These are phyloP conservation scores for Globisporangium barbulae DNA, from an alignment of 352 stramenopile genomes.

Conservation along the genomic window DNA sequence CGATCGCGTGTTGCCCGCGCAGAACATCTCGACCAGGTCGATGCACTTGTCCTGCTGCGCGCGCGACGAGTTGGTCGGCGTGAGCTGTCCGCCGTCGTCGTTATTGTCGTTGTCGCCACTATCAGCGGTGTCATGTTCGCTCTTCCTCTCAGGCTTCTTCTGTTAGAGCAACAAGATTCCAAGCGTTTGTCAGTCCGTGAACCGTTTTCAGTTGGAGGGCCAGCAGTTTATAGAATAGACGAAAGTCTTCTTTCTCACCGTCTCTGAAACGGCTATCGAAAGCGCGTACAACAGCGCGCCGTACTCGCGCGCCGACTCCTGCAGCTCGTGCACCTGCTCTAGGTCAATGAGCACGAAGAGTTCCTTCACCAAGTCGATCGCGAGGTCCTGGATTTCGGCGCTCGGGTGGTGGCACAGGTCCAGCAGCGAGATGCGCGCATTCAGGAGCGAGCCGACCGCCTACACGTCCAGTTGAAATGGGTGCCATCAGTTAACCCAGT, in stretches of 20 bases:
- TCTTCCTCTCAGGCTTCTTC: conserved; percentile 8
- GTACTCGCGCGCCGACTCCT: conserved; percentile 76
- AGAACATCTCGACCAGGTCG: conserved; percentile 81
- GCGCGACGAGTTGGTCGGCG: conserved; percentile 34
- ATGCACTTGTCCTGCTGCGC: conserved; percentile 47
- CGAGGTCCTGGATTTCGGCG: conserved; percentile 40
- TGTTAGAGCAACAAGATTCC: not conserved
- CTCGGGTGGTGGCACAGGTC: conserved; percentile 59
- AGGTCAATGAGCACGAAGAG: conserved; percentile 71
- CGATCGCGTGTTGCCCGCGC: conserved; percentile 69
- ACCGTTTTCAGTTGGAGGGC: not conserved
- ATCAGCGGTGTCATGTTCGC: conserved; percentile 1
- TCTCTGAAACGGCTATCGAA: conserved; percentile 36
- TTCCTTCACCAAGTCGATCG: conserved; percentile 71
- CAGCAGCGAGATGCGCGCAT: conserved; percentile 62
- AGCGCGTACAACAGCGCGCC: conserved; percentile 73
- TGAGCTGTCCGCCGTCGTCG: conserved; percentile 28
- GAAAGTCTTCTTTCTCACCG: conserved; percentile 5
- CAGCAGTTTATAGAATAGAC: not conserved
- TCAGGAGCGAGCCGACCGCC: conserved; percentile 61
- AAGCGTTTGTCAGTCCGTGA: not conserved
- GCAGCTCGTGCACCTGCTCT: conserved; percentile 72
- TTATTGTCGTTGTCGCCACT: conserved; percentile 12
- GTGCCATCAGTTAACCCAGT: not conserved
- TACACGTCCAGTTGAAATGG: not conserved